A percentile compares a stretch with the other conserved stretches of the same genome.
Evolutionary conservation across 345 rosid genomes (phyloP).

Genomic region (Theobroma cacao): DNA sequence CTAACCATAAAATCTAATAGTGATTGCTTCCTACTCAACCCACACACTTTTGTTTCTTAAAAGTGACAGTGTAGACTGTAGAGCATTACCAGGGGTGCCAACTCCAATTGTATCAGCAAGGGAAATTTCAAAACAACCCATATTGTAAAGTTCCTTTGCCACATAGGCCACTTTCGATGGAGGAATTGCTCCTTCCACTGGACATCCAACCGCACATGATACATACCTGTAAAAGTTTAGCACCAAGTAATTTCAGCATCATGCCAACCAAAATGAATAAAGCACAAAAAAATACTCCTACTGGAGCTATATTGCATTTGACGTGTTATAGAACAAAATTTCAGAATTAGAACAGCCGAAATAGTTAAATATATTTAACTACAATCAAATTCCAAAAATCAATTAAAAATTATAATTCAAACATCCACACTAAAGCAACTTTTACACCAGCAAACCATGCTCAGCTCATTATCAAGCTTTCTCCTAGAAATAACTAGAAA

Average conservation of each 20-base stretch:
- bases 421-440: neutral
- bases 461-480: neutral
- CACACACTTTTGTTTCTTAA: neutral
- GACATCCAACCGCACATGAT: constrained; percentile 92
- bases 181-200: constrained; percentile 68
- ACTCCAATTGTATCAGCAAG: constrained; percentile 88
- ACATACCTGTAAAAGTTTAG: constrained; percentile 62
- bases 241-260: constrained; percentile 8
- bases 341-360: neutral
- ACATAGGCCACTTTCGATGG: constrained; percentile 85
- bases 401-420: neutral
- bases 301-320: neutral
- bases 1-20: neutral
- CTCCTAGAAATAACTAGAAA: neutral
- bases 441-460: neutral
- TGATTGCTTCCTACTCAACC: neutral
- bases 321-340: neutral
- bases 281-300: constrained; percentile 2
- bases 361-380: neutral
- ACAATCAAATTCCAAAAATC: neutral
- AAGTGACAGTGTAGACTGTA: neutral
- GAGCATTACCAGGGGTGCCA: constrained; percentile 82
- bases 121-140: constrained; percentile 97
- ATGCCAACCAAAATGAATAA: constrained; percentile 1
- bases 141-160: constrained; percentile 80